These are phyloP conservation scores for Solanum hybrid DNA, from an alignment of 305 asterid species.

Conservation along the genomic window DNA sequence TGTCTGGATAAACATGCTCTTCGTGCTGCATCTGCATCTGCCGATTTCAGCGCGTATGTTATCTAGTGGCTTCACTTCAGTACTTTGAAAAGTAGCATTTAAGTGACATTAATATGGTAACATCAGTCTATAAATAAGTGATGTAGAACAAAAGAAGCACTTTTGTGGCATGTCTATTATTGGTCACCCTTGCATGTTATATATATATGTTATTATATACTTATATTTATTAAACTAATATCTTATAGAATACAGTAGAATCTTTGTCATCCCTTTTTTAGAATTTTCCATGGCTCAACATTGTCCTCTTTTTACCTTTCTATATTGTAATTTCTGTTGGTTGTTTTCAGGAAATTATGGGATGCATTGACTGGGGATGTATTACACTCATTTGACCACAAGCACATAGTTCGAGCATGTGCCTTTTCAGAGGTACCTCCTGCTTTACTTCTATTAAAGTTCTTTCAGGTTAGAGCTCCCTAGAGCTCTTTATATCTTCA, in stretches of 20 bases:
- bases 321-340: not conserved
- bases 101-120: not conserved
- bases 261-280: not conserved
- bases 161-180: not conserved
- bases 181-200: not conserved
- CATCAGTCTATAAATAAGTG: not conserved
- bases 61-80: not conserved
- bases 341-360: slow-evolving; percentile 78
- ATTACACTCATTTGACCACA: slow-evolving; percentile 90
- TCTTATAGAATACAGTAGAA: not conserved
- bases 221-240: not conserved
- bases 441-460: not conserved
- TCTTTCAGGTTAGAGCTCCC: not conserved
- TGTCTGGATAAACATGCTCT: slow-evolving; percentile 81
- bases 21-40: slow-evolving; percentile 93
- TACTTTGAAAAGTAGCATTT: not conserved
- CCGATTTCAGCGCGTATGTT: slow-evolving; percentile 93
- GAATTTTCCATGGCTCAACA: not conserved
- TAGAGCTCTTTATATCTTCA: not conserved
- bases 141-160: not conserved
- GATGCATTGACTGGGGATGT: slow-evolving; percentile 92
- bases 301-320: not conserved
- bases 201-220: not conserved
- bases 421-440: slow-evolving; percentile 79
- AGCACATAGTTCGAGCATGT: slow-evolving; percentile 92